A percentile compares a stretch with the other conserved stretches of the same genome.
Evolutionary conservation across 345 rosid genomes (phyloP).

Genomic region (Corchorus capsularis): DNA sequence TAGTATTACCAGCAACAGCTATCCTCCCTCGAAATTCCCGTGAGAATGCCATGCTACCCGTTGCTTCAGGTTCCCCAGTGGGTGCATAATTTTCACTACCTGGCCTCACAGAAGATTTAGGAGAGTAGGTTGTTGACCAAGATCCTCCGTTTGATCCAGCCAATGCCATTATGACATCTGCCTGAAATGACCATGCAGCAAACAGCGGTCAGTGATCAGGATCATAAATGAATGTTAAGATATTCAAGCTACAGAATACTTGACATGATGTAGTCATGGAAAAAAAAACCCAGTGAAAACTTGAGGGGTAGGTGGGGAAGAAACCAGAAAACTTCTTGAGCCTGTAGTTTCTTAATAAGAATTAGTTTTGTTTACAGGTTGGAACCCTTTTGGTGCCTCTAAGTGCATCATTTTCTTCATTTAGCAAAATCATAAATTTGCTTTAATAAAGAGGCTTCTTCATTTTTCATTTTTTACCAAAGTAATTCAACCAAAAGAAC

Average conservation of each 20-base stretch:
- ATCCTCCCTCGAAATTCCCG: slow-evolving; percentile 49
- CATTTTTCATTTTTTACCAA: too few species aligned
- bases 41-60: slow-evolving; percentile 29
- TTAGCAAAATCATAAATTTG: not conserved
- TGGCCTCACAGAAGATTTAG: slow-evolving; percentile 45
- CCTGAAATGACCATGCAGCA: slow-evolving; percentile 55
- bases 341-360: not conserved
- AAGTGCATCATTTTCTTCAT: not conserved
- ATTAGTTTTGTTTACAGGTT: too few species aligned
- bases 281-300: not conserved
- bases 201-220: slow-evolving; percentile 12
- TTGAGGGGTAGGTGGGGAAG: not conserved
- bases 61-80: slow-evolving; percentile 40
- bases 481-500: not conserved
- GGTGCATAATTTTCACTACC: slow-evolving; percentile 33
- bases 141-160: slow-evolving; percentile 98
- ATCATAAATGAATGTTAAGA: not conserved
- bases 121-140: slow-evolving; percentile 85
- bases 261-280: not conserved
- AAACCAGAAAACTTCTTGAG: not conserved
- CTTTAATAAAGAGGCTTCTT: too few species aligned
- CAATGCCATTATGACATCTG: slow-evolving; percentile 90
- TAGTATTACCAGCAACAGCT: slow-evolving; percentile 24
- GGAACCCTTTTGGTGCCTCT: not conserved
- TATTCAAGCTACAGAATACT: not conserved